Evolutionary conservation across 2,329 filamentous ascomycete species (phyloP).

Genomic region (Microcera coccophila): DNA sequence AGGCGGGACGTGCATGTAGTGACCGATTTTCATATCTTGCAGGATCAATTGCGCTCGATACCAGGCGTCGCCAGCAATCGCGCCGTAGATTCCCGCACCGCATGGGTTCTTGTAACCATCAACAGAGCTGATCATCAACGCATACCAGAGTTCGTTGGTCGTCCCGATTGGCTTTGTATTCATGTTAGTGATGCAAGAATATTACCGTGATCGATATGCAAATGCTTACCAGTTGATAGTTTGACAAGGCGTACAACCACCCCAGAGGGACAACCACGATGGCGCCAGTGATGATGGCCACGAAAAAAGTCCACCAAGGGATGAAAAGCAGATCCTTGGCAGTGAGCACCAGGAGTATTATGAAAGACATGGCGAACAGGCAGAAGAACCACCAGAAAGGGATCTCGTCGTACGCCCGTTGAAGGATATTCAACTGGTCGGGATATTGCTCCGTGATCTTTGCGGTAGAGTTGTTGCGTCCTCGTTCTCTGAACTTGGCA

Average conservation of each 20-base stretch:
- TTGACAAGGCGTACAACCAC: slow-evolving; percentile 58
- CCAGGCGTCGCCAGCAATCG: slow-evolving; percentile 60
- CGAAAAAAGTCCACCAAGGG: slow-evolving; percentile 57
- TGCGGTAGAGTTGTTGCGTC: slow-evolving; percentile 23
- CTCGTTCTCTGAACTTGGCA: slow-evolving; percentile 39
- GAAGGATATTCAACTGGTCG: slow-evolving; percentile 57
- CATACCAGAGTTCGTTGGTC: slow-evolving; percentile 58
- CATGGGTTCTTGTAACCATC: slow-evolving; percentile 51
- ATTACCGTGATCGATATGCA: too few species aligned
- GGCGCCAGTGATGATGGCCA: slow-evolving; percentile 52
- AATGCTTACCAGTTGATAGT: slow-evolving; percentile 40
- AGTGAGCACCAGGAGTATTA: slow-evolving; percentile 45
- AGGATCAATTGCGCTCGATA: slow-evolving; percentile 55
- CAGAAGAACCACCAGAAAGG: slow-evolving; percentile 55
- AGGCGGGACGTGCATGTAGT: slow-evolving; percentile 60
- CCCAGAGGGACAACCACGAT: slow-evolving; percentile 54
- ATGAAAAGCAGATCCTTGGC: slow-evolving; percentile 53
- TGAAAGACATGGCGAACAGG: slow-evolving; percentile 45
- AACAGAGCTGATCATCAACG: slow-evolving; percentile 54
- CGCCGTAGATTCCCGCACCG: slow-evolving; percentile 54
- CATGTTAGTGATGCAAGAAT: neutral
- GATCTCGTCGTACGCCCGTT: slow-evolving; percentile 55
- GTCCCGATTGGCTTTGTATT: slow-evolving; percentile 44
- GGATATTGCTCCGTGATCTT: slow-evolving; percentile 53
- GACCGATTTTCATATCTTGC: slow-evolving; percentile 61